Base-by-base conservation (phyloP, 2,329 filamentous ascomycete genomes). In the Cadophora malorum region DNA sequence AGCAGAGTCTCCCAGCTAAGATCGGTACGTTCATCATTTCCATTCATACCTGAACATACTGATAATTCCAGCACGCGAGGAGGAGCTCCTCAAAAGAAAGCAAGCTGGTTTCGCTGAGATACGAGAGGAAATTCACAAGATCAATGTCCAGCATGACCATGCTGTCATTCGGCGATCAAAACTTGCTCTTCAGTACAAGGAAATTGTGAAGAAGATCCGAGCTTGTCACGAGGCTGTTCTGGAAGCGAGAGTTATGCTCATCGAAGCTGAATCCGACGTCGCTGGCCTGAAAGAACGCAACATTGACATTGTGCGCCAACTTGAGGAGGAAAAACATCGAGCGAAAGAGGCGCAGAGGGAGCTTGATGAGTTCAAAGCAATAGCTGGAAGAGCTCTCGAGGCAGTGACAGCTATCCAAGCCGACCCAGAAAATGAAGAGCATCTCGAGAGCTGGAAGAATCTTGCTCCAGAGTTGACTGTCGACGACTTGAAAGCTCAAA, bases 221-320 rank as follows among this genome's bases (percentile, higher is more conserved):
- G 79, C 82, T 60, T 83, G 88, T 6, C 88, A 91, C 63, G 84
- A 90, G 56, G 85, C 86, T 16, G 80, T 93, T 12, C 79, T 94
- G 19, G 89, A 94, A 74, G 88, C 87, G 1, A 86, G 92, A 72
- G 84, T 97, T 55, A 84, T 88, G 69, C 81, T 86, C 0, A 86
- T 96, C 35, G 96, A 99, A 81, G 94, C 93, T 0, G 79, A 83
- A n/a, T 97, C 94, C 0, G 96, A 99, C 74, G 79, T 91, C 2
- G 83, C 88, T 55, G 86, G 86, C 6, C 82, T 97, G n/a, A 86
- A 87, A 73, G 81, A 82, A 19, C 89, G 89, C 67, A 93, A 93
- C 73, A 74, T 78, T 9, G 83, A 87, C 59, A 87, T 93, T 67
- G 83, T 84, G 65, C 76, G 82, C 52, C 79, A 80, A 53, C 81